Evolutionary conservation across 495 filamentous ascomycete genomes (phyloP).

Genomic region (Echria macrotheca): DNA sequence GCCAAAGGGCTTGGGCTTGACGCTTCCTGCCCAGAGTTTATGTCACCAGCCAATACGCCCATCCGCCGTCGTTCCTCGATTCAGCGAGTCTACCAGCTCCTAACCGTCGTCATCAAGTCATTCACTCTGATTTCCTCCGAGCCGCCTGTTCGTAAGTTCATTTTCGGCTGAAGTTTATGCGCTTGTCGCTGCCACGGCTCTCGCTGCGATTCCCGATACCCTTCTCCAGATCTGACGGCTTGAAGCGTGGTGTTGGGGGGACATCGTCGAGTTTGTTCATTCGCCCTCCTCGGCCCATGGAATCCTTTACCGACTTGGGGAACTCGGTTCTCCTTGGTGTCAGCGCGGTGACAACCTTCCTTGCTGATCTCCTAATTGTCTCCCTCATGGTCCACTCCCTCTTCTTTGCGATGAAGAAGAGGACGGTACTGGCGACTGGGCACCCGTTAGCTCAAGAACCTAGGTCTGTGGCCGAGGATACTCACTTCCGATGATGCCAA

Average conservation of each 20-base stretch:
- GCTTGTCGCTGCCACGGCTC: conserved; percentile 38
- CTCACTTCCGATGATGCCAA: conserved; percentile 54
- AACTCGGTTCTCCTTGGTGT: conserved; percentile 51
- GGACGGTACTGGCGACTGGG: conserved; percentile 41
- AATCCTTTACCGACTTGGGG: conserved; percentile 46
- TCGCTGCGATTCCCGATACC: conserved; percentile 24
- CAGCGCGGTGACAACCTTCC: conserved; percentile 47
- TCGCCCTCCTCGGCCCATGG: conserved; percentile 21
- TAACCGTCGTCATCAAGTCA: neutral
- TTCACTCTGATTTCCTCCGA: no score
- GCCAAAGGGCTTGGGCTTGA: conserved; percentile 20
- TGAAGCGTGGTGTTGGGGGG: conserved; percentile 45
- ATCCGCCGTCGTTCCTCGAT: neutral
- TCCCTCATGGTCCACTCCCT: conserved; percentile 51
- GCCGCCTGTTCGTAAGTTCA: no score
- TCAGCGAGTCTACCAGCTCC: neutral
- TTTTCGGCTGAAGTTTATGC: conserved; percentile 31
- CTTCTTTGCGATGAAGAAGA: conserved; percentile 54
- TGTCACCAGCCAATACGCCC: conserved; percentile 6
- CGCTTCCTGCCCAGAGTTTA: conserved; percentile 6
- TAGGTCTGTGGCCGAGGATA: neutral
- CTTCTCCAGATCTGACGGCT: conserved; percentile 47
- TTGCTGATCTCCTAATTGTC: conserved; percentile 47
- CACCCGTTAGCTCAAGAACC: neutral
- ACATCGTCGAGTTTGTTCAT: conserved; percentile 44